Evolutionary conservation across 2,329 filamentous ascomycete species (phyloP).

Genomic region (Rhexocercosporidium sp.): DNA sequence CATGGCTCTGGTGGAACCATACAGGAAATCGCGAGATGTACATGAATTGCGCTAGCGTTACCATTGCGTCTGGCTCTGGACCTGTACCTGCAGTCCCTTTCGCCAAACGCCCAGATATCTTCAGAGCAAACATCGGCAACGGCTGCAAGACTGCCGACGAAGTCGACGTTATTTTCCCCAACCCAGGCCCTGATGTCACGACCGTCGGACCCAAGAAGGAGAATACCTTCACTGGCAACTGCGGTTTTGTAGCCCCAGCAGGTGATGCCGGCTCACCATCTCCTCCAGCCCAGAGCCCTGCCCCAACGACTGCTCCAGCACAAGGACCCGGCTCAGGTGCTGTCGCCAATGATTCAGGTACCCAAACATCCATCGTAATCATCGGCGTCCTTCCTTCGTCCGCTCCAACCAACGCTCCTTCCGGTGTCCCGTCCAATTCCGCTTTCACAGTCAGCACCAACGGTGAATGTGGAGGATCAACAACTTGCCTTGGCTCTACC

Average conservation of each 20-base stretch:
- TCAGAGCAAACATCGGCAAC: conserved; percentile 61
- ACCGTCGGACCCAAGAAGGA: conserved; percentile 16
- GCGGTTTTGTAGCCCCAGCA: conserved; percentile 32
- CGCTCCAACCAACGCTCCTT: background rate
- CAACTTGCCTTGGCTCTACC: conserved; percentile 14
- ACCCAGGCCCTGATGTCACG: conserved; percentile 54
- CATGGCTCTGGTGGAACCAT: conserved; percentile 53
- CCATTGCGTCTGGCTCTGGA: conserved; percentile 46
- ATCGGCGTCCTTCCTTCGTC: background rate
- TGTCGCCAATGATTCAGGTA: background rate
- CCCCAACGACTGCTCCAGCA: background rate
- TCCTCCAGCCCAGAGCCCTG: conserved; percentile 2
- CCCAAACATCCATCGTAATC: background rate
- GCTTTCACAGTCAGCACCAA: conserved; percentile 4
- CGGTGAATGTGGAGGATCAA: background rate
- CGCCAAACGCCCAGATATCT: conserved; percentile 57
- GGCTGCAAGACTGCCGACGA: conserved; percentile 54
- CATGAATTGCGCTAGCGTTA: conserved; percentile 67
- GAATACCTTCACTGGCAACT: conserved; percentile 33
- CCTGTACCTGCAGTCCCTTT: conserved; percentile 44
- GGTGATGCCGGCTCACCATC: conserved; percentile 15
- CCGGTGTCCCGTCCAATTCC: background rate
- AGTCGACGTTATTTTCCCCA: conserved; percentile 58
- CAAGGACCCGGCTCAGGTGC: background rate
- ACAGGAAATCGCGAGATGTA: conserved; percentile 68